Percentiles rank a stretch among this genome's conserved stretches.
phyloP scores from a whole-genome alignment of 129 eudicot species.

The Kitagawia praeruptora region DNA sequence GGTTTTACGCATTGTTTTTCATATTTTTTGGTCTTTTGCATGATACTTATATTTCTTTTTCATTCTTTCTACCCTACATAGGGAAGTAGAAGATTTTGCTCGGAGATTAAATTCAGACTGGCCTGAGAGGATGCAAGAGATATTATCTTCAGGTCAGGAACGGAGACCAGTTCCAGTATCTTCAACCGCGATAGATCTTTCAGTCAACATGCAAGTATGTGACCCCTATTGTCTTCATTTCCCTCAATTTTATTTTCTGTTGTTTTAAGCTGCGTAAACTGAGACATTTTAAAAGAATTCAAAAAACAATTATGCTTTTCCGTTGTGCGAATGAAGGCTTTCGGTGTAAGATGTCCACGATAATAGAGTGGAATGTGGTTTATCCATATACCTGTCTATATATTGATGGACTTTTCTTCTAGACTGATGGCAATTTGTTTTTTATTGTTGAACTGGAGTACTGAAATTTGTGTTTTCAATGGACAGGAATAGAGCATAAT shows the following conservation, averaged over 20 bases:
- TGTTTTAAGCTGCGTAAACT: neutral
- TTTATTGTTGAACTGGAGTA: neutral
- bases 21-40: neutral
- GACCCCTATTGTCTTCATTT: neutral
- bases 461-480: neutral
- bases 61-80: neutral
- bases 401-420: neutral
- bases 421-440: neutral
- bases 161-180: neutral
- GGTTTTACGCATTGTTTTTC: neutral
- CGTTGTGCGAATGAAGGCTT: neutral
- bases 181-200: neutral
- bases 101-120: conserved; percentile 15
- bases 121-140: conserved; percentile 13
- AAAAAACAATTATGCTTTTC: neutral
- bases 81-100: conserved; percentile 15
- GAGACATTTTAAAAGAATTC: neutral
- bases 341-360: neutral
- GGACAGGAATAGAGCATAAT: neutral
- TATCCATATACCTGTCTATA: neutral
- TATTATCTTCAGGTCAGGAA: conserved; percentile 5
- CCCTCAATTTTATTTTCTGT: neutral
- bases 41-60: neutral
- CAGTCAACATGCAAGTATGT: neutral
- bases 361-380: neutral